Evolutionary conservation across 2,329 filamentous ascomycete species (phyloP), one percentile per base, ranked within the genome.

Genomic region (Ilyonectria mors-panacis): DNA sequence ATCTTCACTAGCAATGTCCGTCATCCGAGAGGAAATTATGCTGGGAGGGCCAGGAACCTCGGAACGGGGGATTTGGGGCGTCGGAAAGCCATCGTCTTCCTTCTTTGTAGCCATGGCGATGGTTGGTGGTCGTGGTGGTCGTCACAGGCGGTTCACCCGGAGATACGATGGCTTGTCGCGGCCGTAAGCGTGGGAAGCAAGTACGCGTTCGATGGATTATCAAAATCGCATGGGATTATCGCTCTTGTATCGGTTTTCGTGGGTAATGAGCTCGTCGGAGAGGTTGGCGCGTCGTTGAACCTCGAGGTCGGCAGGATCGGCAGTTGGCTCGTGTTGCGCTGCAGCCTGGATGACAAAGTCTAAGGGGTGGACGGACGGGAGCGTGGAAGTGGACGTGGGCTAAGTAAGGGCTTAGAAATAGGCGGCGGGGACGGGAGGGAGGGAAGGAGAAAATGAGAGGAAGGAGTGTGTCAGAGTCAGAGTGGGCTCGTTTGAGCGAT

Each of bases 21-120:
- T 93, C 87, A 93, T 91, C 67, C 89, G 89, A 65, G 91, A 93
- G 30, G 92, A 93, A 59, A 93, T 91, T 65, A 92, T 86, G 70
- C 91, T 92, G 53, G 89, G 85, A 23, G 88, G 85, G 35, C 88
- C 86, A 65, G 84, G 78, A 48, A 81, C 77, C 47, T 84, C 78
- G 76, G 80, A 80, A 55, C 74, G 79, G 3, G 83, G 81, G 54
- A 82, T 82, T 48, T 82, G 80, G 3, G 83, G 81, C 44, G 73
- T 74, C 21, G 81, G 78, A 59, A 84, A 83, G 65, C 77, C 76
- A 63, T 78, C 78, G 44, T 81, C 81, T 58, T 84, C 80, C 58
- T 76, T 77, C 57, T 82, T 81, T 19, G 78, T 77, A 54, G 81
- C 78, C 84, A 85, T 85, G 63, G 69, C 70, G 63, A 67, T 59